Percentiles rank a stretch among this genome's conserved stretches.
These are phyloP conservation scores for bread wheat (Triticum aestivum) DNA, from an alignment of 176 grass and related monocot genomes.

Conservation along the genomic window DNA sequence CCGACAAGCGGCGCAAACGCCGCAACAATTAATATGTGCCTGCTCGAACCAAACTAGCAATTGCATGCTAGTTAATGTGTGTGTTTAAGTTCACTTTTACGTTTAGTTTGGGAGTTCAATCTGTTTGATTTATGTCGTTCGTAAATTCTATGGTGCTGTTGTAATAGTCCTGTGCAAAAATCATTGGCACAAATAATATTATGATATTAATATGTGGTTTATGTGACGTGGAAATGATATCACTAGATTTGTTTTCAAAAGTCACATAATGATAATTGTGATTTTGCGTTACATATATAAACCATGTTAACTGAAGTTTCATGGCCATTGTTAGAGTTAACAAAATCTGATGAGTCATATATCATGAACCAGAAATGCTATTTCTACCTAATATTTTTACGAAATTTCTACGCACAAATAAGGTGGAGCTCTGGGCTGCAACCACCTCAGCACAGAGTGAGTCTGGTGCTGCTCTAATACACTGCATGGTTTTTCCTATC, in stretches of 20 bases:
- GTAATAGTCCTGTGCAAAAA: neutral
- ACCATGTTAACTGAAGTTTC: neutral
- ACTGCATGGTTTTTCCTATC: too few species aligned
- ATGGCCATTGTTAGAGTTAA: neutral
- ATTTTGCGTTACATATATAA: neutral
- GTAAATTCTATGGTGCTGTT: neutral
- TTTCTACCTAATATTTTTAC: too few species aligned
- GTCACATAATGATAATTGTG: neutral
- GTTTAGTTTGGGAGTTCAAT: neutral
- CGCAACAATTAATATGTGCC: neutral
- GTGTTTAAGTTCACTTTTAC: neutral
- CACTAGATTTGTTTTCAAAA: neutral
- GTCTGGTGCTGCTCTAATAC: too few species aligned
- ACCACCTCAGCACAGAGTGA: too few species aligned
- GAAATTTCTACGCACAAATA: too few species aligned
- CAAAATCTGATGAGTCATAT: neutral
- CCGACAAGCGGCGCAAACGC: slow-evolving; percentile 36
- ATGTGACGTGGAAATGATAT: neutral
- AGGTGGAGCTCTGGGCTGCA: too few species aligned
- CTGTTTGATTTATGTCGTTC: neutral
- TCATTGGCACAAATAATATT: neutral
- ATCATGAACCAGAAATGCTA: too few species aligned
- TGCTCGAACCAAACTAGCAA: neutral
- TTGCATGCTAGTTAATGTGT: neutral
- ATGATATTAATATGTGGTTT: neutral